Conservation (phyloP, 371 early-diverging fungal species). For the Dichotomocladium elegans region DNA sequence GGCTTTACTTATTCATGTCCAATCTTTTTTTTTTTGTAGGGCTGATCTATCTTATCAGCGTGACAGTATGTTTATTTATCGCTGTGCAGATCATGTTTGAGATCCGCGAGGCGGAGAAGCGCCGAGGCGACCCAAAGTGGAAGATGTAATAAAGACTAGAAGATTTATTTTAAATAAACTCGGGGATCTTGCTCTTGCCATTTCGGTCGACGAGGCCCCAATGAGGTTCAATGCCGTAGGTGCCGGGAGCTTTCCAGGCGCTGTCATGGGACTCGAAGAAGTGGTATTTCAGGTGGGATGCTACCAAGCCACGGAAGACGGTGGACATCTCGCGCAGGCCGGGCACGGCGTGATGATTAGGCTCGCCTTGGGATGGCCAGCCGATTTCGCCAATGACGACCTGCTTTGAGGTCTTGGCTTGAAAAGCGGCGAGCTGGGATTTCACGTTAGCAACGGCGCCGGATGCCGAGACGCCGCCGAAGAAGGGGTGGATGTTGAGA, state of each 20-base stretch:
- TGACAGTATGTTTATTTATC: conserved; percentile 57
- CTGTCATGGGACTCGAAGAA: conserved; percentile 63
- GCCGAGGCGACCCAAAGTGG: conserved; percentile 46
- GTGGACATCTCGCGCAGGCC: conserved; percentile 37
- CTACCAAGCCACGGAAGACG: conserved; percentile 33
- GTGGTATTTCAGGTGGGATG: conserved; percentile 44
- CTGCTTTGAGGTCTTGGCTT: conserved; percentile 39
- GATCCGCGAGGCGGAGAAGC: conserved; percentile 67
- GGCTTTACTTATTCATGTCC: not conserved
- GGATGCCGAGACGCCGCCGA: conserved; percentile 26
- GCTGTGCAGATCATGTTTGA: conserved; percentile 86
- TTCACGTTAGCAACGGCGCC: conserved; percentile 28
- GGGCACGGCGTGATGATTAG: conserved; percentile 43
- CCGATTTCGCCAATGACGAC: conserved; percentile 61
- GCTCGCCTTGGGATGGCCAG: conserved; percentile 61
- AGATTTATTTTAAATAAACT: conserved; percentile 3
- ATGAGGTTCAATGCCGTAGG: conserved; percentile 49
- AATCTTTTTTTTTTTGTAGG: conserved; percentile 27
- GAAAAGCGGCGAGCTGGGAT: conserved; percentile 35
- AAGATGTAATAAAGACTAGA: conserved; percentile 21
- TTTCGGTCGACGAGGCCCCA: conserved; percentile 46
- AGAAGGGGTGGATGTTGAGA: conserved; percentile 60
- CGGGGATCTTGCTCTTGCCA: conserved; percentile 18
- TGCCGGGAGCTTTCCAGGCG: conserved; percentile 50
- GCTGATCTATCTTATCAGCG: conserved; percentile 42